Base-by-base conservation (phyloP, 495 filamentous ascomycete species). In the Aspergillus steynii region DNA sequence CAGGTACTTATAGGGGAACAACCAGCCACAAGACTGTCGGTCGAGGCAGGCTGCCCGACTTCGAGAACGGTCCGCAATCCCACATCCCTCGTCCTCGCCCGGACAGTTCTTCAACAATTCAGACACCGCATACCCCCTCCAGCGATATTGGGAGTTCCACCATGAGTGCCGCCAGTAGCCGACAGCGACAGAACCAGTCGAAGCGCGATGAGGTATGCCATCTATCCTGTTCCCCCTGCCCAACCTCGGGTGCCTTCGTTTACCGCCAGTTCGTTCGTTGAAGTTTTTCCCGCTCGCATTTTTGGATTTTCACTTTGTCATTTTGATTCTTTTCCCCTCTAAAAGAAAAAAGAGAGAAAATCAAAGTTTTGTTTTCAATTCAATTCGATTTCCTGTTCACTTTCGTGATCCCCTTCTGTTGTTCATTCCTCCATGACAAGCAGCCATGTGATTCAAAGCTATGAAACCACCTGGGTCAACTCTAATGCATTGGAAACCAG, bases 151-250 rank as follows among this genome's bases (percentile, higher is more conserved):
- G 78, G 55, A 76, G 73, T 65, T 71, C 82, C 59, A 86, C 85
- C 50, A 85, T 83, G 62, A 91, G 92, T 55, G 87, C 90, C 32
- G 58, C 83, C 91, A 77, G 96, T 85, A 83, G 90, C 88, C 76
- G 77, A 67, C 69, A 97, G 87, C 83, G 95, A 71, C 88, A 91
- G 77, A 97, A 96, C 78, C 93, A 97, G 82, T 88, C 88, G 62
- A 98, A 97, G 78, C 87, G 92, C 74, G 95, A 99, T 90, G 95
- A 99, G 90, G 95, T 98, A 80, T 69, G 87, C 76, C 61, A 25
- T 54, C 27, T 26, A 10, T n/a, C 32, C 6, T n/a, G 53, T 4
- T 54, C 48, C 31, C 25, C n/a, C 28, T 59, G 25, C 27, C 8
- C 34, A 42, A 29, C 48, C 28, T 62, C 52, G 34, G 47, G 42